Conservation (phyloP, 306 rosid species). For the Ormosia emarginata region DNA sequence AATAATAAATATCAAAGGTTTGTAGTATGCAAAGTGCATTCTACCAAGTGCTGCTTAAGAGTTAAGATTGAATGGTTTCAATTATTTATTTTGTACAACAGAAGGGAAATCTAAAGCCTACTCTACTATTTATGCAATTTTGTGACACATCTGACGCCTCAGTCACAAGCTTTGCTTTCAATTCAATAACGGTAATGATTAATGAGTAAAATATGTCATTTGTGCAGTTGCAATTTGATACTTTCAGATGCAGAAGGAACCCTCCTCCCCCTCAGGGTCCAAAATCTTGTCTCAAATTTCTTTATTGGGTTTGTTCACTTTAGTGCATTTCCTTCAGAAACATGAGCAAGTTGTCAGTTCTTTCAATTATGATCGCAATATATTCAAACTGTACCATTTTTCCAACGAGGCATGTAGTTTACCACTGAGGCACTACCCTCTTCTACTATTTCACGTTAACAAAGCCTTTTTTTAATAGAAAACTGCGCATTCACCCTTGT, state of each 20-base stretch:
- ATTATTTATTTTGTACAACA: not conserved
- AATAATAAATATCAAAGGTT: not conserved
- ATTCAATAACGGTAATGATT: not conserved
- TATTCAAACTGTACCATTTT: not conserved
- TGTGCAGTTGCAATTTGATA: slow-evolving; percentile 1
- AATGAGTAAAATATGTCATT: not conserved
- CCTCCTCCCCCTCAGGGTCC: not conserved
- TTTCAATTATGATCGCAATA: not conserved
- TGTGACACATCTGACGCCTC: not conserved
- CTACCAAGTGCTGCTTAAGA: not conserved
- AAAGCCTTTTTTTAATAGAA: no score
- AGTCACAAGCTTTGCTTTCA: not conserved
- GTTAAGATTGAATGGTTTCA: not conserved
- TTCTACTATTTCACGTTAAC: no score
- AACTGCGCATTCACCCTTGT: no score
- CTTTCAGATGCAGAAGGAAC: slow-evolving; percentile 8
- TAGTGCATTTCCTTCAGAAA: not conserved
- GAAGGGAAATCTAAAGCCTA: not conserved
- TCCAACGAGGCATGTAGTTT: no score
- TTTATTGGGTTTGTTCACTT: not conserved
- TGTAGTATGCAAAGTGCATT: not conserved
- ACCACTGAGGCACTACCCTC: no score
- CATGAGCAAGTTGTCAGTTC: not conserved
- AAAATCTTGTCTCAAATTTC: not conserved
- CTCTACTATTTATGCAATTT: not conserved